Percentiles rank a stretch among this genome's conserved stretches.
Evolutionary conservation across 257 asterid species (phyloP).

Genomic region (Solanum etuberosum): DNA sequence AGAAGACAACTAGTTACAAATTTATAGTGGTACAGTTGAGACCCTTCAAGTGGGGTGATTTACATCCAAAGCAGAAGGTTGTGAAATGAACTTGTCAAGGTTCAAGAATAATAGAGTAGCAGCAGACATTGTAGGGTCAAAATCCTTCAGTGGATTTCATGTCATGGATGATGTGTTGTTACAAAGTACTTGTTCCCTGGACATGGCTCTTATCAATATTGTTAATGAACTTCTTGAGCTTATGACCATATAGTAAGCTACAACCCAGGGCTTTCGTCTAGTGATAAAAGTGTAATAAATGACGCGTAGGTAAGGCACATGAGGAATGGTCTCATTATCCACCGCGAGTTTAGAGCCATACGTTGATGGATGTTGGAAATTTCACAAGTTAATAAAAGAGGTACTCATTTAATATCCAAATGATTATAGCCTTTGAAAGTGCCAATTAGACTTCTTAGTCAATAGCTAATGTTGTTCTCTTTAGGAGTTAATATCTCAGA

Average conservation of each 20-base stretch:
- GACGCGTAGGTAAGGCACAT: not conserved
- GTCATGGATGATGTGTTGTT: not conserved
- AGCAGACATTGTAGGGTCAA: not conserved
- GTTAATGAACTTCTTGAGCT: not conserved
- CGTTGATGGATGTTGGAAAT: not conserved
- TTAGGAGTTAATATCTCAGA: too few species aligned
- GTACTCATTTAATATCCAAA: not conserved
- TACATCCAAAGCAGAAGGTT: not conserved
- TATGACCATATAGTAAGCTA: not conserved
- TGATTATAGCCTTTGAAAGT: not conserved
- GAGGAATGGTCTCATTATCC: not conserved
- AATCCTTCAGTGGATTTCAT: not conserved
- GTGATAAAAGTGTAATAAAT: not conserved
- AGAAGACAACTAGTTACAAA: not conserved
- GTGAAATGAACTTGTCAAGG: not conserved
- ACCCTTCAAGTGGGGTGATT: not conserved
- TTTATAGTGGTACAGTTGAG: not conserved
- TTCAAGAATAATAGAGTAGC: not conserved
- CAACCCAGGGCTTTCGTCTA: not conserved
- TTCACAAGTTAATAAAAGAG: not conserved
- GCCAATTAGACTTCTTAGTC: not conserved
- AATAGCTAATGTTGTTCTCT: not conserved
- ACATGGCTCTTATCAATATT: not conserved
- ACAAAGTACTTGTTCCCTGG: not conserved
- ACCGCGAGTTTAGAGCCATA: not conserved